These are phyloP conservation scores for Candida ponderosae DNA, from an alignment of 805 yeast genomes.

Conservation along the genomic window DNA sequence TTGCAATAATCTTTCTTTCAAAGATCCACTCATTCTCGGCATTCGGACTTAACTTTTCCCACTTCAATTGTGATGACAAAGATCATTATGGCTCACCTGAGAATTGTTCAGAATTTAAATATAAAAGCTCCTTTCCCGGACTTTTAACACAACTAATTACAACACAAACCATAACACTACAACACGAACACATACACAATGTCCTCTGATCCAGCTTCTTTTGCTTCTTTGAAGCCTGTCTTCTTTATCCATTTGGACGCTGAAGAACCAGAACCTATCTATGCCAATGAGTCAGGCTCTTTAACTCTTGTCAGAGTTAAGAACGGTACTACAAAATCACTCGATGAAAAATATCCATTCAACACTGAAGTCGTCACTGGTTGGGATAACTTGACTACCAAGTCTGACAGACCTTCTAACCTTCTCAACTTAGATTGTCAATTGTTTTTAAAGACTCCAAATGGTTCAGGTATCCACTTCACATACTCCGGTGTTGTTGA, in stretches of 20 bases:
- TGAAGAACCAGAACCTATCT: constrained; percentile 23
- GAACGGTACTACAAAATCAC: constrained; percentile 29
- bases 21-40: no score
- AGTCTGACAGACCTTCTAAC: constrained; percentile 19
- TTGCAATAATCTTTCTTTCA: no score
- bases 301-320: constrained; percentile 23
- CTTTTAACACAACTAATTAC: no score
- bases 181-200: no score
- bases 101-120: no score
- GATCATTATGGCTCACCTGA: no score
- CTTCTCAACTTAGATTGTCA: constrained; percentile 38
- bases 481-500: constrained; percentile 43
- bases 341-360: constrained; percentile 29
- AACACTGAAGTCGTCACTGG: constrained; percentile 32
- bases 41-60: no score
- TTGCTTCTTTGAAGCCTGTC: constrained; percentile 22
- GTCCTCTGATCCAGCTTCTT: no score
- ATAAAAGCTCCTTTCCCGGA: no score
- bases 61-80: no score
- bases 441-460: constrained; percentile 35
- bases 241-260: constrained; percentile 28
- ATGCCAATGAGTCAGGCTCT: constrained; percentile 18
- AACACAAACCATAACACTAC: no score
- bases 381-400: constrained; percentile 38
- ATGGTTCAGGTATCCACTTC: constrained; percentile 29